A percentile compares a stretch with the other conserved stretches of the same genome.
These are phyloP conservation scores for Talaromyces sp. DNA, from an alignment of 2,329 filamentous ascomycete species.

Conservation along the genomic window DNA sequence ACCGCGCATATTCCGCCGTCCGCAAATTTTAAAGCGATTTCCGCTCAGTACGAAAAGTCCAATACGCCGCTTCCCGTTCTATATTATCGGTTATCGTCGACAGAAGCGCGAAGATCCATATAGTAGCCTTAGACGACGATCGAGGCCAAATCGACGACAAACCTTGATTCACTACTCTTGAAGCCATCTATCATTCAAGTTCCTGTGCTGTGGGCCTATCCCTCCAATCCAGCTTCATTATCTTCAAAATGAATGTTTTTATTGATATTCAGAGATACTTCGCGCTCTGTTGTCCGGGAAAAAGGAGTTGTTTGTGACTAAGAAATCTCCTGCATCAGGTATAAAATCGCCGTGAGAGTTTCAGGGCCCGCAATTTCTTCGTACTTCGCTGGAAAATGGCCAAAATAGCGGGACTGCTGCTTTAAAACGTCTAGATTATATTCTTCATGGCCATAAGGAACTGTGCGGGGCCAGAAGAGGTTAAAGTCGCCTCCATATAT, in stretches of 20 bases:
- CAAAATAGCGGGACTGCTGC: conserved; percentile 25
- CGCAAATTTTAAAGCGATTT: too few species aligned
- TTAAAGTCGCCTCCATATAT: conserved; percentile 26
- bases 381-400: conserved; percentile 22
- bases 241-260: conserved; percentile 17
- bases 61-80: too few species aligned
- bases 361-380: conserved; percentile 15
- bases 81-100: too few species aligned
- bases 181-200: conserved; percentile 38
- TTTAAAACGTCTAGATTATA: conserved; percentile 25
- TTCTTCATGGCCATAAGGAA: conserved; percentile 25
- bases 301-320: conserved; percentile 19
- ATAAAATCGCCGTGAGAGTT: conserved; percentile 20
- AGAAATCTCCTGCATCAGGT: conserved; percentile 20
- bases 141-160: too few species aligned
- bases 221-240: conserved; percentile 31
- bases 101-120: too few species aligned
- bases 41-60: too few species aligned
- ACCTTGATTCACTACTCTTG: too few species aligned
- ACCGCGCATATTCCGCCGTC: too few species aligned
- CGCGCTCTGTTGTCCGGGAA: conserved; percentile 15
- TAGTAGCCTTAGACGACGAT: too few species aligned
- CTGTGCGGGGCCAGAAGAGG: conserved; percentile 23
- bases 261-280: conserved; percentile 15
- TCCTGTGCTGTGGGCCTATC: conserved; percentile 42